Evolutionary conservation across 495 filamentous ascomycete genomes (phyloP).

Genomic region (Bacidia gigantensis): DNA sequence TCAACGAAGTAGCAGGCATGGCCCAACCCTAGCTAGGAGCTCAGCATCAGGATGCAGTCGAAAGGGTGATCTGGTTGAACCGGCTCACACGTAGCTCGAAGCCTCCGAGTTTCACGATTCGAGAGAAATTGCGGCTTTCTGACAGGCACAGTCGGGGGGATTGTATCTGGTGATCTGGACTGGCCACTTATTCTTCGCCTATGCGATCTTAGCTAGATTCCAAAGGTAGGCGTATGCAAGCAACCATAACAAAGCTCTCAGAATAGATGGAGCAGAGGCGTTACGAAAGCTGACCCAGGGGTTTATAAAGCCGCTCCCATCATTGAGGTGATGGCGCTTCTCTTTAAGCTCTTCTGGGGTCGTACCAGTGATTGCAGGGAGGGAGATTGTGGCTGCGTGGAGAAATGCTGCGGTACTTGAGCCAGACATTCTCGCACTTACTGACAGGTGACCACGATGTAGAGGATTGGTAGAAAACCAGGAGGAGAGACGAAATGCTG

Average conservation of each 20-base stretch:
- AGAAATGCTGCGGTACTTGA: constrained; percentile 35
- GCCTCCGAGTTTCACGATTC: constrained; percentile 38
- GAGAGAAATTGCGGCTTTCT: constrained; percentile 57
- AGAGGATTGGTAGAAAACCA: constrained; percentile 8
- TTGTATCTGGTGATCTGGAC: constrained; percentile 46
- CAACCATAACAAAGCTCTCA: constrained; percentile 11
- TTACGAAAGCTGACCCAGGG: constrained; percentile 34
- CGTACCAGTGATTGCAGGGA: constrained; percentile 28
- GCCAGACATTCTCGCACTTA: constrained; percentile 20
- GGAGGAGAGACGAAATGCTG: neutral
- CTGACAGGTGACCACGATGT: constrained; percentile 8
- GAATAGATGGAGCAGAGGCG: constrained; percentile 11
- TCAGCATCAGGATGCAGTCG: too few relatives aligned
- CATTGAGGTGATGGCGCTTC: constrained; percentile 42
- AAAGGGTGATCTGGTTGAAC: too few relatives aligned
- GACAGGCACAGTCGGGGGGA: constrained; percentile 52
- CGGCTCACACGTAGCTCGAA: constrained; percentile 79
- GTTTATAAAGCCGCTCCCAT: constrained; percentile 46
- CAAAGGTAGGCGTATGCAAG: neutral
- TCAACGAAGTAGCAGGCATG: constrained; percentile 93
- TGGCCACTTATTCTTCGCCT: constrained; percentile 47
- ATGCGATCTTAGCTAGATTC: neutral
- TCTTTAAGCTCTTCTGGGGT: constrained; percentile 40
- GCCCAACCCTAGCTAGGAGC: too few relatives aligned
- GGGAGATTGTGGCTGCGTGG: constrained; percentile 41